Evolutionary conservation across 148 eudicot species (phyloP), one percentile per base, ranked within the genome.

Genomic region (Fallopia convolvulus): DNA sequence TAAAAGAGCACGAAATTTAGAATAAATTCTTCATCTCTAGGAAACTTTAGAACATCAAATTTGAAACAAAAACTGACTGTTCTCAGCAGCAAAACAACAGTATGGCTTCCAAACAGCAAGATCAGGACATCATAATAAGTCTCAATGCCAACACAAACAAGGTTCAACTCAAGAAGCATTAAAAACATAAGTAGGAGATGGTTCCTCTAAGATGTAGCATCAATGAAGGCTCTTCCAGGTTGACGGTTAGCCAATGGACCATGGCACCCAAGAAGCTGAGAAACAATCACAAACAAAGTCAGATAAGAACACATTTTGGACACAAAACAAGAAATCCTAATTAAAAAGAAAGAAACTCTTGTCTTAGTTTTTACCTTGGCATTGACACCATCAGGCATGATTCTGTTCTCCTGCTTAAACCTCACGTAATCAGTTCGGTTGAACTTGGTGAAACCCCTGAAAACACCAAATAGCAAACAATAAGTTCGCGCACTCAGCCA

Each of bases 191-290:
- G 0, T 1, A 15, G 42, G 41, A 2, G 2, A 32, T 0, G 8
- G n/a, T 12, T 47, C 15, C 58, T 52, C 76, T 74, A 74, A 9
- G 40, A 52, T 23, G 77, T 52, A 7, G 78, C 78, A 13, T 78
- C 56, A 13, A 86, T 10, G 46, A 86, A 86, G 10, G 89, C 86
- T 78, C 84, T 77, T 81, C 89, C 87, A 56, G 89, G 87, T 72
- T 86, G 82, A 30, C 89, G 79, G 36, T 47, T 33, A 0, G 89
- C 87, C 80, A 86, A 68, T 10, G 78, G 89, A 48, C 89, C 89
- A 79, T 86, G 89, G 70, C 85, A 82, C 40, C 85, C 87, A 21
- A 86, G 87, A 75, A 86, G 83, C 89, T 86, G 86, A 63, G 82
- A 71, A 74, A 46, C 33, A 73, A 46, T 42, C 50, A 73, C 44